A percentile compares a stretch with the other conserved stretches of the same genome.
Conservation (phyloP, 495 filamentous ascomycete species). For the Penicillium manginii region DNA sequence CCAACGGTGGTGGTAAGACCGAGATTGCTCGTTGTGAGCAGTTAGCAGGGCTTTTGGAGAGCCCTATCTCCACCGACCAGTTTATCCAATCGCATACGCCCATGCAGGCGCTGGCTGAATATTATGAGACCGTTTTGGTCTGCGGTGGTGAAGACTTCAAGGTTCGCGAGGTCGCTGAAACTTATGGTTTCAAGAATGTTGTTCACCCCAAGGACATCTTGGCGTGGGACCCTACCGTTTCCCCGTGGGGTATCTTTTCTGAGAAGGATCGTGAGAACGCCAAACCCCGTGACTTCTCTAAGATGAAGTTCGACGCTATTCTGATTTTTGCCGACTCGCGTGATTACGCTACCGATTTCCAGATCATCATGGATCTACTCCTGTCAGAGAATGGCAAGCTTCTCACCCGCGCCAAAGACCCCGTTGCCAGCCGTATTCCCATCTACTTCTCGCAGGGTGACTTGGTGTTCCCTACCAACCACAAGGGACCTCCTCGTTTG, state of each 20-base stretch:
- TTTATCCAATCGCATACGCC: constrained; percentile 96
- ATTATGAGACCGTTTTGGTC: constrained; percentile 83
- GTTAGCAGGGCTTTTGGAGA: constrained; percentile 72
- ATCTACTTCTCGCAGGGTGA: constrained; percentile 80
- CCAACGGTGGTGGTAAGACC: constrained; percentile 91
- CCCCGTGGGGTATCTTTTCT: constrained; percentile 78
- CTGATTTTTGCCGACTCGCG: constrained; percentile 82
- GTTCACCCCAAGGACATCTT: constrained; percentile 89
- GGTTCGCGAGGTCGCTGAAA: constrained; percentile 80
- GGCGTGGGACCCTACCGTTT: constrained; percentile 79
- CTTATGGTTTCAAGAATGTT: constrained; percentile 87
- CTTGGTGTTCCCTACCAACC: constrained; percentile 75
- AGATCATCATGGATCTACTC: constrained; percentile 85
- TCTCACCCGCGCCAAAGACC: constrained; percentile 68
- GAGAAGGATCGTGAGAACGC: constrained; percentile 68
- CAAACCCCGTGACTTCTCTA: constrained; percentile 65
- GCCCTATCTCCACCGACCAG: constrained; percentile 77
- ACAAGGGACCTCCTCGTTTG: constrained; percentile 69
- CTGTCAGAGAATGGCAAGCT: constrained; percentile 72
- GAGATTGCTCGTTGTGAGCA: constrained; percentile 83
- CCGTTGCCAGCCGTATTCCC: constrained; percentile 69
- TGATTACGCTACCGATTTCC: constrained; percentile 82
- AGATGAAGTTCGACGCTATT: constrained; percentile 80
- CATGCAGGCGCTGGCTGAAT: constrained; percentile 83
- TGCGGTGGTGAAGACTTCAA: constrained; percentile 89